Evolutionary conservation across 1,139 yeast species (phyloP).

Genomic region (Kodamaea arcana): DNA sequence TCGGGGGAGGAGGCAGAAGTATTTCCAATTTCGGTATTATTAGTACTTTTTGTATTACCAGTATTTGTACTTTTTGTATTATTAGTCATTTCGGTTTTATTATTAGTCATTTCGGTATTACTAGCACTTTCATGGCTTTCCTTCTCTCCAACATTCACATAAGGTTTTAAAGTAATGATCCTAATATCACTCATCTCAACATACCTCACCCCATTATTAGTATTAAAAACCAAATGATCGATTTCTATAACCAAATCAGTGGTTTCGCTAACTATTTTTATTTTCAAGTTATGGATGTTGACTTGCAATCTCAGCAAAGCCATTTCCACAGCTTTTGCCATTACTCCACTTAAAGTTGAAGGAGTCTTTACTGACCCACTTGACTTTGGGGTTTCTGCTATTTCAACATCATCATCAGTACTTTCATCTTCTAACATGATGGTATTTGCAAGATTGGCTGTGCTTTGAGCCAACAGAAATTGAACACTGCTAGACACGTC

Average conservation of each 20-base stretch:
- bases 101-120: not conserved
- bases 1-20: conserved; percentile 6
- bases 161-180: conserved; percentile 36
- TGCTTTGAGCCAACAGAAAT: conserved; percentile 56
- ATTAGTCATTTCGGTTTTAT: conserved; percentile 1
- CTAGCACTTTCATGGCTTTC: conserved; percentile 7
- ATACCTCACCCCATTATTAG: conserved; percentile 46
- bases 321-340: conserved; percentile 63
- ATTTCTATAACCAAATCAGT: conserved; percentile 42
- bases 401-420: conserved; percentile 17
- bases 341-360: conserved; percentile 49
- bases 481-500: conserved; percentile 31
- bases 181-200: conserved; percentile 33
- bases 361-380: conserved; percentile 15
- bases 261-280: conserved; percentile 51
- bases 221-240: conserved; percentile 35
- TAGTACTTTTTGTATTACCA: conserved; percentile 5
- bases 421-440: conserved; percentile 30
- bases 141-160: conserved; percentile 28
- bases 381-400: conserved; percentile 9
- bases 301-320: conserved; percentile 62
- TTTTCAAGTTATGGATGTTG: conserved; percentile 36
- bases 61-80: conserved; percentile 11
- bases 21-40: conserved; percentile 9
- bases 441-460: conserved; percentile 61